phyloP scores from a whole-genome alignment of 106 monocot genomes.

The Chionographis japonica region DNA sequence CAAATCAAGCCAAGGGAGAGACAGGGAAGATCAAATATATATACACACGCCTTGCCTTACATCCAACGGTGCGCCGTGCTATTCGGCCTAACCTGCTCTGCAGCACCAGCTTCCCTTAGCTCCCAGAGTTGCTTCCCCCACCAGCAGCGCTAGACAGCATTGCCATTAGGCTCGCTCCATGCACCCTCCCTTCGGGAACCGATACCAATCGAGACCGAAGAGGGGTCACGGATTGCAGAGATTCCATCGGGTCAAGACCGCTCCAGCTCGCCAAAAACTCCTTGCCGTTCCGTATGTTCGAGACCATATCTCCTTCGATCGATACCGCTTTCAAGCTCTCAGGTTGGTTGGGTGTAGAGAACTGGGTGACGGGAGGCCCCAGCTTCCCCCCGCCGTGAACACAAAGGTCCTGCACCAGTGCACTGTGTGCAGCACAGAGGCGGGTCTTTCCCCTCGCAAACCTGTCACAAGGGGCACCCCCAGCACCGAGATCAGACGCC shows the following conservation, averaged over 20 bases:
- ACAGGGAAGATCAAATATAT: no score
- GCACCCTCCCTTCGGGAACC: conserved; percentile 56
- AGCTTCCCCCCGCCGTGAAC: conserved; percentile 30
- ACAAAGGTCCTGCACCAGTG: conserved; percentile 27
- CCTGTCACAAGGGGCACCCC: conserved; percentile 18
- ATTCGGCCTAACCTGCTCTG: not conserved
- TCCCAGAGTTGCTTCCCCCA: not conserved
- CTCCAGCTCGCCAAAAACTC: conserved; percentile 5
- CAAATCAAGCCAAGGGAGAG: no score
- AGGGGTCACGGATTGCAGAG: not conserved
- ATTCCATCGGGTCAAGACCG: not conserved
- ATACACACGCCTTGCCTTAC: not conserved
- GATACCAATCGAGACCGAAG: not conserved
- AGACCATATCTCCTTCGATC: not conserved
- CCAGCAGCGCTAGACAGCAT: conserved; percentile 17
- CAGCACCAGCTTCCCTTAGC: not conserved
- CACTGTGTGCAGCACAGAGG: conserved; percentile 33
- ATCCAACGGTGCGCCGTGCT: conserved; percentile 2
- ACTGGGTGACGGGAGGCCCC: not conserved
- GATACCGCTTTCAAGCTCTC: conserved; percentile 8
- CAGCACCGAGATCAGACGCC: conserved; percentile 14
- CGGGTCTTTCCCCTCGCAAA: conserved; percentile 34
- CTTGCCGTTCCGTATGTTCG: not conserved
- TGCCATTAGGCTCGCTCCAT: conserved; percentile 50
- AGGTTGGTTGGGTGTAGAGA: not conserved